These are phyloP conservation scores for Xerocomellus amylosporus DNA, from an alignment of 768 basidiomycete genomes.

Conservation along the genomic window DNA sequence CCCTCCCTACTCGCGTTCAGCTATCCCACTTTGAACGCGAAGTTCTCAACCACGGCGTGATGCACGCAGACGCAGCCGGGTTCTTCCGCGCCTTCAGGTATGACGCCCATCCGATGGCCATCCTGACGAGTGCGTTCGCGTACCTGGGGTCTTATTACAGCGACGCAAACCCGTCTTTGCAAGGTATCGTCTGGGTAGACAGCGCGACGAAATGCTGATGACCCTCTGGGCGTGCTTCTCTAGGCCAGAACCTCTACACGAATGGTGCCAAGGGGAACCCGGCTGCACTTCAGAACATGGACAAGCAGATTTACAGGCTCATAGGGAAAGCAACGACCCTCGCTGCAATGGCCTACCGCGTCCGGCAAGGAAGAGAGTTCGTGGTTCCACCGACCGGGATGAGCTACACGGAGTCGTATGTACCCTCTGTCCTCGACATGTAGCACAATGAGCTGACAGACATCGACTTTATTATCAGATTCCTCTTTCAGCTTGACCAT, in stretches of 20 bases:
- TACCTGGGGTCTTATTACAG: conserved; percentile 86
- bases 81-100: conserved; percentile 78
- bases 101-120: conserved; percentile 91
- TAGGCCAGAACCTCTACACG: conserved; percentile 78
- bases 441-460: background rate
- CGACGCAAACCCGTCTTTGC: conserved; percentile 86
- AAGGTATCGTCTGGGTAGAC: conserved; percentile 43
- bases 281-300: conserved; percentile 73
- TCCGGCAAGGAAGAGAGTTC: conserved; percentile 87
- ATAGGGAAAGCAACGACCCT: conserved; percentile 88
- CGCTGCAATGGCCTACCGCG: conserved; percentile 93
- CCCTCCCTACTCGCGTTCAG: conserved; percentile 64
- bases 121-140: conserved; percentile 81
- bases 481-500: conserved; percentile 90
- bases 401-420: conserved; percentile 78
- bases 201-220: conserved; percentile 2
- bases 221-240: background rate
- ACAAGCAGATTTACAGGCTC: conserved; percentile 87
- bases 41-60: conserved; percentile 70
- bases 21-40: conserved; percentile 66
- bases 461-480: conserved; percentile 40
- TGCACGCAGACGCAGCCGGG: conserved; percentile 65
- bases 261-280: conserved; percentile 62
- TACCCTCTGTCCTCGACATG: background rate
- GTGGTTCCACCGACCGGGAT: conserved; percentile 80